Percentiles rank a stretch among this genome's conserved stretches.
These are phyloP conservation scores for Mortierella sp. DNA, from an alignment of 371 early-diverging fungal genomes.

Conservation along the genomic window DNA sequence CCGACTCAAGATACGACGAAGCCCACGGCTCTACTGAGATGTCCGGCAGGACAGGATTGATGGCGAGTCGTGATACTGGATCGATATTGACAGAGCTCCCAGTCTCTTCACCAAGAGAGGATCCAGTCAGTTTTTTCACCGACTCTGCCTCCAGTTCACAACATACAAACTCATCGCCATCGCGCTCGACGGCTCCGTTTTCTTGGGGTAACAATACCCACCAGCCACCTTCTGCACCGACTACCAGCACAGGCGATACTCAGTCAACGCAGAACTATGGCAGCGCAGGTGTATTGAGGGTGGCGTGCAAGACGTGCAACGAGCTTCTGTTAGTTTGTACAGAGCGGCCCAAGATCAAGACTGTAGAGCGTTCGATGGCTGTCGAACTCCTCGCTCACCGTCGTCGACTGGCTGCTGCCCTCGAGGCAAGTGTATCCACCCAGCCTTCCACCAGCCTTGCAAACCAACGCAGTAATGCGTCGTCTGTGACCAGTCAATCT, in stretches of 20 bases:
- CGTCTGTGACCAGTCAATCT: background rate
- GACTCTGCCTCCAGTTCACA: background rate
- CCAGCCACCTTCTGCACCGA: background rate
- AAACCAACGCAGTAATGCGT: background rate
- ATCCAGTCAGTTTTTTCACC: background rate
- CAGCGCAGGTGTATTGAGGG: background rate
- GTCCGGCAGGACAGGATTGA: background rate
- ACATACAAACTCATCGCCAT: background rate
- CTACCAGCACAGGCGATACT: background rate
- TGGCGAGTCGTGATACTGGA: background rate
- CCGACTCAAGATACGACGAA: background rate
- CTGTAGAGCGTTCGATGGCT: slow-evolving; percentile 34
- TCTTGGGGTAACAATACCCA: background rate
- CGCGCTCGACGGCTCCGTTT: background rate
- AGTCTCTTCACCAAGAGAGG: background rate
- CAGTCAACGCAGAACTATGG: background rate
- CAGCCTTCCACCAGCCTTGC: background rate
- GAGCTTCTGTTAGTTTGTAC: slow-evolving; percentile 21
- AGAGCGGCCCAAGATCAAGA: slow-evolving; percentile 29
- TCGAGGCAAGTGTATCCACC: background rate
- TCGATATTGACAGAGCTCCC: background rate
- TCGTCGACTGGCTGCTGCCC: background rate
- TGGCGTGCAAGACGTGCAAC: slow-evolving; percentile 26
- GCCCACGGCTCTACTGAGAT: background rate
- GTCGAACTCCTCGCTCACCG: slow-evolving; percentile 13